Evolutionary conservation across 2,329 filamentous ascomycete genomes (phyloP).

Genomic region (Talaromyces sp.): DNA sequence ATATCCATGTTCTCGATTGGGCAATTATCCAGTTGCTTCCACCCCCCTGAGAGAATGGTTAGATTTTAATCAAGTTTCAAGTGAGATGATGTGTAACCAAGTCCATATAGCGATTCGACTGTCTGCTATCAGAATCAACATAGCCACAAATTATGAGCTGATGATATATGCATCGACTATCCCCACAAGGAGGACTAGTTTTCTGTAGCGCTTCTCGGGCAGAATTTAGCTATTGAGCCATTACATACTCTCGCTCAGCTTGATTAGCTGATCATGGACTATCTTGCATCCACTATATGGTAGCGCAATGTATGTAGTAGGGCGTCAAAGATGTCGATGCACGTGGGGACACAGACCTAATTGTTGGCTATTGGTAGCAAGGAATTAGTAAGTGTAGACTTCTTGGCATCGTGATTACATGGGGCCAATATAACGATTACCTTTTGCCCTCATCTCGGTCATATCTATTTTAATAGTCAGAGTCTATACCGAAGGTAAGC

Average conservation of each 20-base stretch:
- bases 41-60: background rate
- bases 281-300: background rate
- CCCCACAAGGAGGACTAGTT: background rate
- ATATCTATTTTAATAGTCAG: background rate
- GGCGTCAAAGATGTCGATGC: background rate
- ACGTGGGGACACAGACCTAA: background rate
- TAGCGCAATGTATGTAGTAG: background rate
- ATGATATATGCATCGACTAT: background rate
- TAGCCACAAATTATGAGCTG: background rate
- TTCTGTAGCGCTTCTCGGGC: background rate
- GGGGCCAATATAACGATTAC: background rate
- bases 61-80: background rate
- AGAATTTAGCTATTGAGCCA: background rate
- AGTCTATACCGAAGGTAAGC: background rate
- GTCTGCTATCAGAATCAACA: background rate
- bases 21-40: background rate
- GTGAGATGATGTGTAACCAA: background rate
- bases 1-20: background rate
- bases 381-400: background rate
- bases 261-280: background rate
- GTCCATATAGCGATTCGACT: background rate
- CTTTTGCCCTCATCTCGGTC: background rate
- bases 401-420: background rate
- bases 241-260: background rate
- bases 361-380: background rate